Evolutionary conservation across 2,329 filamentous ascomycete genomes (phyloP), one percentile per base, ranked within the genome.

Genomic region (Blastomyces parvus): DNA sequence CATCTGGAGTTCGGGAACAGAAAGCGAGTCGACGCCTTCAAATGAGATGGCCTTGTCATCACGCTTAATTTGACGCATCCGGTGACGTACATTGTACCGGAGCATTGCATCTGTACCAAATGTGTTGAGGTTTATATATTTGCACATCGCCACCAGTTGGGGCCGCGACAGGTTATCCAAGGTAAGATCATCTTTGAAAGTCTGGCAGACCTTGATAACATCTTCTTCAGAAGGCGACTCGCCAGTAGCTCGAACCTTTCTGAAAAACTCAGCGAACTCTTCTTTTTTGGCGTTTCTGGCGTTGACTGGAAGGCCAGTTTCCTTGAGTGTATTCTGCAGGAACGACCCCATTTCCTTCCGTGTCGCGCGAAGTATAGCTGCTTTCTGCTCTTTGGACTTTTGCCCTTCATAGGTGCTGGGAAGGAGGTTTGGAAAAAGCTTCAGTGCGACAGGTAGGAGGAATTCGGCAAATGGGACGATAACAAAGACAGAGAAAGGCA

Each of bases 41-140:
- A 88, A 96, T 74, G 86, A 89, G 74, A 99, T 99, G 67, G 92
- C 91, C 68, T 87, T 88, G 79, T 99, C 94, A 73, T 99, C 94
- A 67, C 93, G 88, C 86, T 99, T 99, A 82, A 97, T 97, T 79
- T 99, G 94, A 70, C 93, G 87, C 94, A 99, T 99, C 66, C 93
- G 90, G 79, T 97, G 92, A 64, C 94, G 90, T 71, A 99, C 86
- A 75, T 96, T 91, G 79, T 99, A 99, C 62, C 94, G 90, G 60
- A 99, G 87, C 89, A 99, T 96, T 76, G 91, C 90, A 77, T 99
- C 94, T 27, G 94, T 97, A 68, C 94, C 94, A 71, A 97, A 97
- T 0, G 91, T 93, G 80, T 93, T 94, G 63, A 99, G 84, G 78
- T 95, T 97, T 88, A 99, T 92, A 81, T 99, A 99, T 66, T 90